Conservation (phyloP, 148 eudicot species). For the Rhododendron vialii region DNA sequence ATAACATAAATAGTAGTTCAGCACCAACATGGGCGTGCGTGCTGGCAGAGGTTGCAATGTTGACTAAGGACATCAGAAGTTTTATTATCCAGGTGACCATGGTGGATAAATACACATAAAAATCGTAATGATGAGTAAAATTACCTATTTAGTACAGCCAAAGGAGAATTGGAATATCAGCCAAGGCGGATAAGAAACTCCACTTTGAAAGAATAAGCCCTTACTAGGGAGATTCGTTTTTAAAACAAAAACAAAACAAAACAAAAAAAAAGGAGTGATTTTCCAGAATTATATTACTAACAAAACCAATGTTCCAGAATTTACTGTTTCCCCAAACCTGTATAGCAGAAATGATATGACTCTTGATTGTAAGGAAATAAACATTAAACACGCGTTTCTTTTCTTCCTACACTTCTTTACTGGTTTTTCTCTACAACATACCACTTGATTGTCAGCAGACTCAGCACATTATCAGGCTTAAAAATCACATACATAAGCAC, state of each 20-base stretch:
- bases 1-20: not conserved
- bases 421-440: not conserved
- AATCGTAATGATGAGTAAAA: not conserved
- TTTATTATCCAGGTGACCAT: not conserved
- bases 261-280: not conserved
- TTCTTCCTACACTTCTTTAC: not conserved
- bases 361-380: not conserved
- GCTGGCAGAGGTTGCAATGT: not conserved
- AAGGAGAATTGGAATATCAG: not conserved
- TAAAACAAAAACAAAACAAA: not conserved
- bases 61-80: not conserved
- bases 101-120: not conserved
- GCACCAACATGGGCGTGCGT: not conserved
- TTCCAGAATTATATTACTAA: not conserved
- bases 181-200: not conserved
- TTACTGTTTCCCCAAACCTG: not conserved
- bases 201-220: not conserved
- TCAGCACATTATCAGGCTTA: not conserved
- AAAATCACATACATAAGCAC: not conserved
- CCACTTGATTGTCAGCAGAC: not conserved
- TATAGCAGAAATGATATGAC: not conserved
- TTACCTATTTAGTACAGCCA: not conserved
- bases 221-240: not conserved
- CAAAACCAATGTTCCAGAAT: not conserved
- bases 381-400: not conserved